These are phyloP conservation scores for Penicillium freii DNA, from an alignment of 2,329 filamentous ascomycete species.

Conservation along the genomic window DNA sequence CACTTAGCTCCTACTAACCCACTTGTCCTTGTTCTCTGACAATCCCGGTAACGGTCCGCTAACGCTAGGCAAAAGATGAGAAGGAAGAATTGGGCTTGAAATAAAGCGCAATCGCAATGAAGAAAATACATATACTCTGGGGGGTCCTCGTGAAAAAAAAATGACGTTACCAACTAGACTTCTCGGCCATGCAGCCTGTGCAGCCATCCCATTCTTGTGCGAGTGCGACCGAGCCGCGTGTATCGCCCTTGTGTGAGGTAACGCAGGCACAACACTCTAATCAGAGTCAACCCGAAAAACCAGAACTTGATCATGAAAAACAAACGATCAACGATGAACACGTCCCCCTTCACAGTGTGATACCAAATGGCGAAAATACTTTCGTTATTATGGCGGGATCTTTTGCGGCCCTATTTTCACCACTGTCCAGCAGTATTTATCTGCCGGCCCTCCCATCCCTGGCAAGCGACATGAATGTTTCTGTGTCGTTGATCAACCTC, in stretches of 20 bases:
- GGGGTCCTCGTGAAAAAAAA: not conserved
- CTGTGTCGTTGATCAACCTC: conserved; percentile 26
- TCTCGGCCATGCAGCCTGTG: not conserved
- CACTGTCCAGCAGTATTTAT: conserved; percentile 29
- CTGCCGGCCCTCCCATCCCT: conserved; percentile 41
- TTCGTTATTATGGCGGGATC: conserved; percentile 14
- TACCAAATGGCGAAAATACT: conserved; percentile 6
- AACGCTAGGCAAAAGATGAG: not conserved
- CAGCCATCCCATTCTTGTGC: not conserved
- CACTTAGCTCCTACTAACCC: not conserved
- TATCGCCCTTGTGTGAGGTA: not conserved
- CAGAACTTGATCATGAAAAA: not conserved
- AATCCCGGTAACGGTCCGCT: not conserved
- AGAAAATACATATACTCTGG: not conserved
- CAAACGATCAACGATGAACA: not conserved
- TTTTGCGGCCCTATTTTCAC: conserved; percentile 15
- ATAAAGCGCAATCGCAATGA: not conserved
- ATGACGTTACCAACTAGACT: not conserved
- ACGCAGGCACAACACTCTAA: not conserved
- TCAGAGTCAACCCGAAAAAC: not conserved
- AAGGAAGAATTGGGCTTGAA: not conserved
- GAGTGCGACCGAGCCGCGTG: not conserved
- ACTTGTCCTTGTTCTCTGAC: not conserved
- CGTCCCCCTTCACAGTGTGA: conserved; percentile 2
- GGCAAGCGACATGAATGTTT: conserved; percentile 31